Conservation (phyloP, 2,329 filamentous ascomycete species). For the Ascochyta clinopodiicola region DNA sequence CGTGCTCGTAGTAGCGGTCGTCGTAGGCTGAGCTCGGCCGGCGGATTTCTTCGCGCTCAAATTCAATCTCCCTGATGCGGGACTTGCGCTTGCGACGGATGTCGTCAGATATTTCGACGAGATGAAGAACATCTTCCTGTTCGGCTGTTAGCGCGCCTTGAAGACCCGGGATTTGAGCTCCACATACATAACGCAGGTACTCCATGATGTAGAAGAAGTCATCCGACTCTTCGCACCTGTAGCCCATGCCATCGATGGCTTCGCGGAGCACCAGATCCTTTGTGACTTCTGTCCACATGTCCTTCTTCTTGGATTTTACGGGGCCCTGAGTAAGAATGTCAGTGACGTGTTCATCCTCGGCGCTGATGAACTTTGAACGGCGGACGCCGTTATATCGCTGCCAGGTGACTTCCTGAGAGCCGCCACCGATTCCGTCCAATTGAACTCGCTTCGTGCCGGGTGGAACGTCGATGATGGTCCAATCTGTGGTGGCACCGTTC, state of each 20-base stretch:
- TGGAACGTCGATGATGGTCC: conserved; percentile 83
- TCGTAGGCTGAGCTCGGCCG: conserved; percentile 62
- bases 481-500: conserved; percentile 76
- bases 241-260: conserved; percentile 83
- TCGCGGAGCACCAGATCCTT: conserved; percentile 88
- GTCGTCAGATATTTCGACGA: conserved; percentile 82
- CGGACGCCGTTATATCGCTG: conserved; percentile 79
- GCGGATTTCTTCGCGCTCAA: conserved; percentile 63
- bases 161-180: too few relatives aligned
- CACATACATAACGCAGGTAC: conserved; percentile 84
- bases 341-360: conserved; percentile 61
- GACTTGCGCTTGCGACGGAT: conserved; percentile 72
- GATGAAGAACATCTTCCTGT: conserved; percentile 84
- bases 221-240: conserved; percentile 89
- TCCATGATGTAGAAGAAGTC: conserved; percentile 92
- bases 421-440: conserved; percentile 80
- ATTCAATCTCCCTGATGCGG: conserved; percentile 67
- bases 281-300: conserved; percentile 95
- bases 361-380: conserved; percentile 74
- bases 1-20: conserved; percentile 70
- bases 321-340: conserved; percentile 49
- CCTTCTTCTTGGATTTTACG: conserved; percentile 49
- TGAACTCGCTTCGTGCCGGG: conserved; percentile 82
- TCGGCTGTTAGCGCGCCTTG: conserved; percentile 15
- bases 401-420: conserved; percentile 78